These are phyloP conservation scores for Elaeagnus macrophylla DNA, from an alignment of 306 rosid genomes.

Conservation along the genomic window DNA sequence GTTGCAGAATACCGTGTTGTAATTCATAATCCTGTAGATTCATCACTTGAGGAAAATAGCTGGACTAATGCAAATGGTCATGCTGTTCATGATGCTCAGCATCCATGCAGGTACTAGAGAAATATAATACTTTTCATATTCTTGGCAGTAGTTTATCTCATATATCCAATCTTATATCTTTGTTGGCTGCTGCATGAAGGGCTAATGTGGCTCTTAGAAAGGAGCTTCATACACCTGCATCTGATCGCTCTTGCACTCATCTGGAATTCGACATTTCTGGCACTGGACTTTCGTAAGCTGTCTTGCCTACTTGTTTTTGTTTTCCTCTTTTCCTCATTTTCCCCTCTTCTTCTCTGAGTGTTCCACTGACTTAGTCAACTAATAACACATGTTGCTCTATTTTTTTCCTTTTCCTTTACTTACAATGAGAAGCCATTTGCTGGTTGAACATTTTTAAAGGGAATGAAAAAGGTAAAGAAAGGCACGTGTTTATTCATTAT, in stretches of 20 bases:
- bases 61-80: conserved; percentile 75
- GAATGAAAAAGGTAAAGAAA: conserved; percentile 6
- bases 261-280: conserved; percentile 83
- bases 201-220: conserved; percentile 81
- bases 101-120: conserved; percentile 71
- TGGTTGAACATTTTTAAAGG: background rate
- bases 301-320: background rate
- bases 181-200: conserved; percentile 43
- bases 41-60: conserved; percentile 38
- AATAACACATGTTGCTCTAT: no score
- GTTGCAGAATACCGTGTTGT: conserved; percentile 71
- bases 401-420: background rate
- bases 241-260: conserved; percentile 96
- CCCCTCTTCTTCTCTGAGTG: background rate
- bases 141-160: conserved; percentile 11
- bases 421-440: background rate
- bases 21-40: conserved; percentile 47
- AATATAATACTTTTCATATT: background rate
- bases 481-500: conserved; percentile 3
- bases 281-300: conserved; percentile 65
- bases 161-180: conserved; percentile 21
- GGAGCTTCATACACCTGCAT: conserved; percentile 78
- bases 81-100: conserved; percentile 80
- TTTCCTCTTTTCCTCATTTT: background rate
- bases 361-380: no score